These are phyloP conservation scores for Trichoderma lentiforme DNA, from an alignment of 2,329 filamentous ascomycete genomes.

Conservation along the genomic window DNA sequence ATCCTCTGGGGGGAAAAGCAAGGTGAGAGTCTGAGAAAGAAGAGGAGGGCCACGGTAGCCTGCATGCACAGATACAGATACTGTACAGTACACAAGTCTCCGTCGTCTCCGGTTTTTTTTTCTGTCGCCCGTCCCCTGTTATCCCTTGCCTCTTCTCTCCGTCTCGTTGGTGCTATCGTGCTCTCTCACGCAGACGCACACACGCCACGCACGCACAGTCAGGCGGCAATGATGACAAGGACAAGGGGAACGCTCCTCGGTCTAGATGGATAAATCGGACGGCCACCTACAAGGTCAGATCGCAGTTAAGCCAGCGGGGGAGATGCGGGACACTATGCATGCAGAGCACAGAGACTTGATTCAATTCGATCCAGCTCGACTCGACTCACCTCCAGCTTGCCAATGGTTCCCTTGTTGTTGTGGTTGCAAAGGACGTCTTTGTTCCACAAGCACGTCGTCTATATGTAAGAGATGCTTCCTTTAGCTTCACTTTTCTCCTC, in stretches of 20 bases:
- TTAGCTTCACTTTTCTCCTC: not conserved
- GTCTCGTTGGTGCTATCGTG: not conserved
- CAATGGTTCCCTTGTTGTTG: not conserved
- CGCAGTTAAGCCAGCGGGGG: conserved; percentile 8
- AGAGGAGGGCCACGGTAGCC: conserved; percentile 6
- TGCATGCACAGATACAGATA: conserved; percentile 5
- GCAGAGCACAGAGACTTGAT: conserved; percentile 6
- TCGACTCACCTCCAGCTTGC: not conserved
- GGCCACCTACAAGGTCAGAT: conserved; percentile 10
- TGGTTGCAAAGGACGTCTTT: not conserved
- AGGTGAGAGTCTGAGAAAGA: not conserved
- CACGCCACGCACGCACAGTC: not conserved
- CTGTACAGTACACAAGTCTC: not conserved
- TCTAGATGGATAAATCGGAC: conserved; percentile 8
- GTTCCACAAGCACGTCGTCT: not conserved
- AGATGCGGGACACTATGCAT: conserved; percentile 9
- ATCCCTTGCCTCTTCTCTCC: not conserved
- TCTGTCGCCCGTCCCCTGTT: not conserved
- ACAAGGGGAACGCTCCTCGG: conserved; percentile 6
- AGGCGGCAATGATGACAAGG: conserved; percentile 10
- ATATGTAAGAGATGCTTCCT: not conserved
- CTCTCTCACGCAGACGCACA: not conserved
- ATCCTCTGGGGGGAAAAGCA: not conserved
- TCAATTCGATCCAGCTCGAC: not conserved
- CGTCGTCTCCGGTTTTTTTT: not conserved